Percentiles rank a stretch among this genome's conserved stretches.
These are phyloP conservation scores for Tricladium varicosporioides DNA, from an alignment of 2,329 filamentous ascomycete species.

Conservation along the genomic window DNA sequence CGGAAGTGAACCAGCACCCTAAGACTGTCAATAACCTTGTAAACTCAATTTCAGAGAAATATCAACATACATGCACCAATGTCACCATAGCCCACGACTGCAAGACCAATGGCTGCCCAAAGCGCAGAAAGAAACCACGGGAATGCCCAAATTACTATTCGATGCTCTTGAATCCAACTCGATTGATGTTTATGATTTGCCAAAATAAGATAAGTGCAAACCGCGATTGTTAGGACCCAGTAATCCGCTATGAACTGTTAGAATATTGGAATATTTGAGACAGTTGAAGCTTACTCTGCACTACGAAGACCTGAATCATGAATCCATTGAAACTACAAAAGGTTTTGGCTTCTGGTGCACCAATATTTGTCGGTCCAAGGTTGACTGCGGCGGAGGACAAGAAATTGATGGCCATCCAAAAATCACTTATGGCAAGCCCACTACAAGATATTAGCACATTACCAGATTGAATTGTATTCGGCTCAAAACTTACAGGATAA, in stretches of 20 bases:
- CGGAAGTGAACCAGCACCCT: constrained; percentile 43
- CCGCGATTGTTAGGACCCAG: constrained; percentile 42
- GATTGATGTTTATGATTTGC: constrained; percentile 37
- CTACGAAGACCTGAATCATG: constrained; percentile 42
- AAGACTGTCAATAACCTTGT: not conserved
- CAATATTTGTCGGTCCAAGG: constrained; percentile 34
- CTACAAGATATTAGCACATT: not conserved
- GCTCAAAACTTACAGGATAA: constrained; percentile 33
- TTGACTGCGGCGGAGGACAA: constrained; percentile 38
- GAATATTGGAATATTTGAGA: not conserved
- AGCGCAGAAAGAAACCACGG: constrained; percentile 39
- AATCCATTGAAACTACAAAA: constrained; percentile 44
- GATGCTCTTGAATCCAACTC: constrained; percentile 38
- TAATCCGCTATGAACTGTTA: constrained; percentile 36
- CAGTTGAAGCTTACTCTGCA: constrained; percentile 35
- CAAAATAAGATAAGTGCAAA: constrained; percentile 42
- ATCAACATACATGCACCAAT: constrained; percentile 32
- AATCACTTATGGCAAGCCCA: constrained; percentile 41
- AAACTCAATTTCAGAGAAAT: not conserved
- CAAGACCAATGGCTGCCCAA: constrained; percentile 37
- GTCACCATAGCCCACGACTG: constrained; percentile 33
- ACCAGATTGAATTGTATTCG: not conserved
- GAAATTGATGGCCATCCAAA: constrained; percentile 42
- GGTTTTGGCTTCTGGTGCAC: constrained; percentile 25
- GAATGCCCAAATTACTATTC: constrained; percentile 34